Percentiles rank a stretch among this genome's conserved stretches.
phyloP scores from a whole-genome alignment of 192 early-diverging fungal species.

The Gaertneriomyces semiglobifer region DNA sequence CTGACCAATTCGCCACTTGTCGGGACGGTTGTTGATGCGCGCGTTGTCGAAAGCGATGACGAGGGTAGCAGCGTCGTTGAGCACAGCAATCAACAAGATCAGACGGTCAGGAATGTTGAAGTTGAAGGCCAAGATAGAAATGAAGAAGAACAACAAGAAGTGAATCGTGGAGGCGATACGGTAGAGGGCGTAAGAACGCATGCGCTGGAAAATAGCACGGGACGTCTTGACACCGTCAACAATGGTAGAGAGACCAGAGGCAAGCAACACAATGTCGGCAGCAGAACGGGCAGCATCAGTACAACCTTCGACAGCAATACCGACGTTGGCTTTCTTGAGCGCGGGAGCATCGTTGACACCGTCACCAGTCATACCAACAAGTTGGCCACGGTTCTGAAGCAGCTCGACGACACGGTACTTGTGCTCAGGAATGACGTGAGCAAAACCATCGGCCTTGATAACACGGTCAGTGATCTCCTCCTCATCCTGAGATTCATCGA shows the following conservation, averaged over 20 bases:
- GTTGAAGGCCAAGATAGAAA: slow-evolving; percentile 79
- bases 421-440: slow-evolving; percentile 97
- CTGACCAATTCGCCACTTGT: slow-evolving; percentile 86
- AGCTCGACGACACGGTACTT: slow-evolving; percentile 97
- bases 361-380: slow-evolving; percentile 96
- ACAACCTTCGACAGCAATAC: slow-evolving; percentile 95
- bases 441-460: slow-evolving; percentile 90
- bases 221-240: slow-evolving; percentile 87
- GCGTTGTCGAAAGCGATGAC: slow-evolving; percentile 88
- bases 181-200: slow-evolving; percentile 89
- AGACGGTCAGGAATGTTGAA: slow-evolving; percentile 82
- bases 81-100: slow-evolving; percentile 82
- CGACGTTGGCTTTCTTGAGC: slow-evolving; percentile 96
- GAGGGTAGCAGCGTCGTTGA: slow-evolving; percentile 92
- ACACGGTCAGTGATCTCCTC: slow-evolving; percentile 80
- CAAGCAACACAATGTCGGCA: slow-evolving; percentile 92
- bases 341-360: slow-evolving; percentile 98
- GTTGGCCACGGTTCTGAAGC: slow-evolving; percentile 79
- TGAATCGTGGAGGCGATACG: slow-evolving; percentile 95
- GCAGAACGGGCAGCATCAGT: slow-evolving; percentile 96
- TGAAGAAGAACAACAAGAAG: slow-evolving; percentile 87
- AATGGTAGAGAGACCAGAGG: slow-evolving; percentile 88
- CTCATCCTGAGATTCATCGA: slow-evolving; percentile 72
- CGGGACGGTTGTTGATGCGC: slow-evolving; percentile 71
- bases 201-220: slow-evolving; percentile 94